These are phyloP conservation scores for Cucurbita ficifolia DNA, from an alignment of 306 rosid genomes.

Conservation along the genomic window DNA sequence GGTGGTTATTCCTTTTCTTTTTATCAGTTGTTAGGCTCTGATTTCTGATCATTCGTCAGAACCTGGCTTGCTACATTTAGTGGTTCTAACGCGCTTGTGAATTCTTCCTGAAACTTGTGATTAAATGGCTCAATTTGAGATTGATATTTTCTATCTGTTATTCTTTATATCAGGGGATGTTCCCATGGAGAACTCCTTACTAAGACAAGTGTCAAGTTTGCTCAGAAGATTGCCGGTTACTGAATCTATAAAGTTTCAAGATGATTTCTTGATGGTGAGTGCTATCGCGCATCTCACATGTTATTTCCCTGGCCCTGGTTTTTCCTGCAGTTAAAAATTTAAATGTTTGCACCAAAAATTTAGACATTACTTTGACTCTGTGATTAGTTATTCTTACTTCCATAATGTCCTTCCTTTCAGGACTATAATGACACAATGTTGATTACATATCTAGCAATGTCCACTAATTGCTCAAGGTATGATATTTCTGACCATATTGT, in stretches of 20 bases:
- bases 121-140: not conserved
- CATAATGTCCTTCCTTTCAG: slow-evolving; percentile 21
- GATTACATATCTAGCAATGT: slow-evolving; percentile 79
- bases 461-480: slow-evolving; percentile 96
- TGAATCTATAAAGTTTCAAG: slow-evolving; percentile 82
- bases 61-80: not conserved
- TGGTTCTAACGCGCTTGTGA: not conserved
- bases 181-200: slow-evolving; percentile 70
- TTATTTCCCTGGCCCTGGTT: not conserved
- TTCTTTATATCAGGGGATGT: slow-evolving; percentile 44
- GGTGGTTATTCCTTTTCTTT: not conserved
- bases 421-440: slow-evolving; percentile 84
- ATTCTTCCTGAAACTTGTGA: not conserved
- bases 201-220: slow-evolving; percentile 90
- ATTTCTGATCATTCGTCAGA: not conserved
- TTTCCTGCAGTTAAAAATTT: not conserved
- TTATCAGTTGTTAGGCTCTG: not conserved
- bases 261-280: slow-evolving; percentile 91
- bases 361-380: not conserved
- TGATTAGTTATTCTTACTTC: not conserved
- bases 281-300: not conserved
- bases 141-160: not conserved
- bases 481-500: slow-evolving; percentile 6
- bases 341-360: not conserved
- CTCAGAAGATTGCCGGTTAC: slow-evolving; percentile 80